Conservation (phyloP, 225 moss, liverwort and hornwort genomes). For the Antitrichia curtipendula region DNA sequence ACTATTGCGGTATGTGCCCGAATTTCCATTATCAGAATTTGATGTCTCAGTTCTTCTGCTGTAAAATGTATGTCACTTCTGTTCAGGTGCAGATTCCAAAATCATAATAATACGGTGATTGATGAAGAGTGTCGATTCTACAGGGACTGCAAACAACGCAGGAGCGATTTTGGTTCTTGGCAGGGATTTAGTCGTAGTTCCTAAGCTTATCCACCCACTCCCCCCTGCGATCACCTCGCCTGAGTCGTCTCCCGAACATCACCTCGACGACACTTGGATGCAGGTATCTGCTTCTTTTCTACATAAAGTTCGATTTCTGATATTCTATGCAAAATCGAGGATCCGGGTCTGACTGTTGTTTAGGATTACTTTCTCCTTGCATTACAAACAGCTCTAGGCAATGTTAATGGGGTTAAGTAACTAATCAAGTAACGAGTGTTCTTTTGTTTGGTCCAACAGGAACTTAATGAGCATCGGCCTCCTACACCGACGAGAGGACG, state of each 20-base stretch:
- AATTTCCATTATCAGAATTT: not conserved
- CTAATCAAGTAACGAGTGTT: not conserved
- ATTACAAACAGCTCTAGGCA: not conserved
- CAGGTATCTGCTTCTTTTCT: conserved; percentile 34
- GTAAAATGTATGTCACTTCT: not conserved
- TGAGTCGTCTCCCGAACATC: conserved; percentile 77
- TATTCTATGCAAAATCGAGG: not conserved
- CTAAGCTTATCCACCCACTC: conserved; percentile 93
- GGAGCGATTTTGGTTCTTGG: conserved; percentile 97
- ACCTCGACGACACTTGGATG: conserved; percentile 97
- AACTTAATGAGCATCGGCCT: conserved; percentile 81
- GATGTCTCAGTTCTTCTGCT: not conserved
- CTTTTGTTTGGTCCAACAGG: conserved; percentile 19
- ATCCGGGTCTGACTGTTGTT: not conserved
- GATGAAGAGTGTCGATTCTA: not conserved
- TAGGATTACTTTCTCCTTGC: not conserved
- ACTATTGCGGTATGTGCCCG: conserved; percentile 70
- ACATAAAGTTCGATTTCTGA: not conserved
- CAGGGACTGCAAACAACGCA: conserved; percentile 95
- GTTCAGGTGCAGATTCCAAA: not conserved
- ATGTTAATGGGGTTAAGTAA: not conserved
- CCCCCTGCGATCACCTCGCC: conserved; percentile 82
- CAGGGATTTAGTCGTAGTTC: conserved; percentile 90
- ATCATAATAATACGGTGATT: not conserved
- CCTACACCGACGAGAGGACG: conserved; percentile 88